Conservation (phyloP, 805 yeast genomes). For the Nakazawaea ambrosiae region DNA sequence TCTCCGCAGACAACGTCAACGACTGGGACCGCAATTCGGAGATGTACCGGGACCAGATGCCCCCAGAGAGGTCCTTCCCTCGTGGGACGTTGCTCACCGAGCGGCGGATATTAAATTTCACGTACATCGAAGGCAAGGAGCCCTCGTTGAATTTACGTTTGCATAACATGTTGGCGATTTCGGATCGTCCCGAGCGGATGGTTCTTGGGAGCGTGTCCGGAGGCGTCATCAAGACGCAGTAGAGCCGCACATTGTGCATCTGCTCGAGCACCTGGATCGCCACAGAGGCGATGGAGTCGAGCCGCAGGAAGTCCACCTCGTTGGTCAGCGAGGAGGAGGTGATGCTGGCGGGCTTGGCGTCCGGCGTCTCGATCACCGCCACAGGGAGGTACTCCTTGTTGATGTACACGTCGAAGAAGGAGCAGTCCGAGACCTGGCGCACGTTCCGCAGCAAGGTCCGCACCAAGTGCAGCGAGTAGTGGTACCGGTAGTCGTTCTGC, state of each 20-base stretch:
- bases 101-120: constrained; percentile 65
- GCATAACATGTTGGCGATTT: constrained; percentile 86
- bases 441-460: constrained; percentile 79
- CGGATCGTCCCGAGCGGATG: constrained; percentile 77
- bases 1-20: constrained; percentile 48
- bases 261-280: constrained; percentile 39
- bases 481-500: constrained; percentile 43
- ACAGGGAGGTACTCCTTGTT: constrained; percentile 81
- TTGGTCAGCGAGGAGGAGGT: neutral
- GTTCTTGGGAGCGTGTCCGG: constrained; percentile 82
- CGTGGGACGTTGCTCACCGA: constrained; percentile 61
- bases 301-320: constrained; percentile 26
- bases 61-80: constrained; percentile 72
- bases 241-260: constrained; percentile 69
- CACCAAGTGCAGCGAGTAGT: constrained; percentile 81
- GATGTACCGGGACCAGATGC: constrained; percentile 76
- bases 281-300: constrained; percentile 43
- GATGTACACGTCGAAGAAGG: constrained; percentile 79
- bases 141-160: constrained; percentile 75
- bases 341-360: constrained; percentile 12
- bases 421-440: constrained; percentile 77
- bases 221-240: constrained; percentile 75
- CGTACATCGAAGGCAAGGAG: constrained; percentile 67
- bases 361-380: constrained; percentile 61
- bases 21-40: constrained; percentile 59